A percentile compares a stretch with the other conserved stretches of the same genome.
phyloP scores from a whole-genome alignment of 2,329 filamentous ascomycete genomes.

The Aspergillus sergii region DNA sequence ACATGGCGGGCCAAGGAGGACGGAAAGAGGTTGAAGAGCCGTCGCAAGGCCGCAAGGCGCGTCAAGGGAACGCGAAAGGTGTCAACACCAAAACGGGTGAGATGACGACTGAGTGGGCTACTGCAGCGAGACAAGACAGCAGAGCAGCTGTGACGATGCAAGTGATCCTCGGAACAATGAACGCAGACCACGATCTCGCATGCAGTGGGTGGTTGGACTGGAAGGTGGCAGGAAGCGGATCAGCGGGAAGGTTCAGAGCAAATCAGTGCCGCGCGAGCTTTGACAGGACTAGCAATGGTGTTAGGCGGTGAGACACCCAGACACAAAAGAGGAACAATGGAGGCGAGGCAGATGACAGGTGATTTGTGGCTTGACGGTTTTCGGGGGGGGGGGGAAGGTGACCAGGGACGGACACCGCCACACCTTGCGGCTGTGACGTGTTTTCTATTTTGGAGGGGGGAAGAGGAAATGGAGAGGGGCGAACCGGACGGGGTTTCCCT shows the following conservation, averaged over 20 bases:
- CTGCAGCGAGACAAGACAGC: conserved; percentile 17
- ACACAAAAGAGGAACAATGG: neutral
- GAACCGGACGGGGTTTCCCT: conserved; percentile 7
- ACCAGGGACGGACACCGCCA: conserved; percentile 18
- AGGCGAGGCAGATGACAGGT: conserved; percentile 1
- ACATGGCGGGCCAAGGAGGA: conserved; percentile 45
- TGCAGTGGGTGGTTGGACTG: conserved; percentile 33
- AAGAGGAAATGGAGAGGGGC: neutral
- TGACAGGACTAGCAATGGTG: conserved; percentile 25
- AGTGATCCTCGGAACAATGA: conserved; percentile 23
- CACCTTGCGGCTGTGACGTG: conserved; percentile 7
- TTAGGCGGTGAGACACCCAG: conserved; percentile 25
- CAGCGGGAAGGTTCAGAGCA: conserved; percentile 31
- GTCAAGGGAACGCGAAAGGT: conserved; percentile 32
- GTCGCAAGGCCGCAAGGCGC: conserved; percentile 36
- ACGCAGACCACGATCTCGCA: conserved; percentile 28
- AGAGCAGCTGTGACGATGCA: conserved; percentile 22
- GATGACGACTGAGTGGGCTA: conserved; percentile 20
- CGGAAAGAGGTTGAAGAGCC: conserved; percentile 27
- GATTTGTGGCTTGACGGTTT: conserved; percentile 15
- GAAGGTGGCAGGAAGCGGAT: conserved; percentile 35
- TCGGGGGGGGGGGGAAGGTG: neutral
- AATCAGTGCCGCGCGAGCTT: conserved; percentile 28
- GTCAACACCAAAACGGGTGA: conserved; percentile 18
- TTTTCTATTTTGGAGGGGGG: neutral